These are phyloP conservation scores for Eucalyptus curtisii DNA, from an alignment of 345 rosid genomes.

Conservation along the genomic window DNA sequence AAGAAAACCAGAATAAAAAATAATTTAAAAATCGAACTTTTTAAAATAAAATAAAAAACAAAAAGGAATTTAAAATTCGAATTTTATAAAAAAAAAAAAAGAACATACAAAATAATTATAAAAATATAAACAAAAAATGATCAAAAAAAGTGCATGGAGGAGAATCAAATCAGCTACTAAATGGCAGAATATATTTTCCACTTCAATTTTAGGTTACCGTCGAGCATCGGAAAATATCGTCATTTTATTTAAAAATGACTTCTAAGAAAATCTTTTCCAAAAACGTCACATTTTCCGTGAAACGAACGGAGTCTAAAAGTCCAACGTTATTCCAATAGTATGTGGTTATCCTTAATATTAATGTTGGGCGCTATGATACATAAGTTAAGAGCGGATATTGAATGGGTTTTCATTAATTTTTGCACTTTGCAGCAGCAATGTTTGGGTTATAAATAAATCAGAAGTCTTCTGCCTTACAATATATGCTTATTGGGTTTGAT, in stretches of 20 bases:
- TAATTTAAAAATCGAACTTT: rapidly evolving
- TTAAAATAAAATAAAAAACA: too few relatives aligned
- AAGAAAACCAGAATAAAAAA: too few relatives aligned
- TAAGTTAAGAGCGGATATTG: neutral
- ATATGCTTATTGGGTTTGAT: neutral
- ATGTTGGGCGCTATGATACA: neutral
- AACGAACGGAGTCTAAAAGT: neutral
- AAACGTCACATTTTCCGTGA: rapidly evolving
- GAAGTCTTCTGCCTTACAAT: neutral
- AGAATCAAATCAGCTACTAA: too few relatives aligned
- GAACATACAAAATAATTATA: too few relatives aligned
- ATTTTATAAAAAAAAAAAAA: too few relatives aligned
- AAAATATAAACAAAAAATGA: too few relatives aligned
- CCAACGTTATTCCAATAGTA: neutral
- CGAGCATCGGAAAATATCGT: rapidly evolving
- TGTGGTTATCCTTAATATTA: neutral
- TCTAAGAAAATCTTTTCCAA: rapidly evolving
- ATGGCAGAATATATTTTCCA: too few relatives aligned
- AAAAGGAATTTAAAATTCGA: too few relatives aligned
- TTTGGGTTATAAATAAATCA: neutral
- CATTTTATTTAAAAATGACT: too few relatives aligned
- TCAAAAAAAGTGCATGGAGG: too few relatives aligned
- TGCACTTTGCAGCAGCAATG: neutral
- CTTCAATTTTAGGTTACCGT: too few relatives aligned
- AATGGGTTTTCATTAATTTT: neutral